Conservation (phyloP, 495 filamentous ascomycete species). For the Neurospora sp. region DNA sequence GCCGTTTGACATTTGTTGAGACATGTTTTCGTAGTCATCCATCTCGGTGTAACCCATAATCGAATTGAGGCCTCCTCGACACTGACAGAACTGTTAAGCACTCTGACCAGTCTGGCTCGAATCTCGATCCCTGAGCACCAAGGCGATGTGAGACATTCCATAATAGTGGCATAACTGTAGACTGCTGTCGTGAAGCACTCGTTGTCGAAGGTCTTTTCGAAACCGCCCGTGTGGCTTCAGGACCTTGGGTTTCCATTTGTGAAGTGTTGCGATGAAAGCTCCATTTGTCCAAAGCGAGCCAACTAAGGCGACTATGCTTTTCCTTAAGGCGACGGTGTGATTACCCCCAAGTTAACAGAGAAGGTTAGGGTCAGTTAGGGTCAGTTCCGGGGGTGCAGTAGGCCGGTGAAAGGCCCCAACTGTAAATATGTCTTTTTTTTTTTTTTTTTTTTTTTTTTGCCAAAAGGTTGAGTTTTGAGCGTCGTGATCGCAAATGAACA, state of each 20-base stretch:
- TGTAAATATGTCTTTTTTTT: too few relatives aligned
- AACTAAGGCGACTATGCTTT: too few relatives aligned
- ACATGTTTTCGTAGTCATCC: not conserved
- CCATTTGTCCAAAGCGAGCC: too few relatives aligned
- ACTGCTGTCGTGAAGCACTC: not conserved
- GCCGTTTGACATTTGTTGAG: not conserved
- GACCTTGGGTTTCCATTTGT: not conserved
- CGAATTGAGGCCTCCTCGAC: not conserved
- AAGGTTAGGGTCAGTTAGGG: too few relatives aligned
- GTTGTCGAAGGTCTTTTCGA: conserved; percentile 4
- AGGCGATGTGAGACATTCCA: not conserved
- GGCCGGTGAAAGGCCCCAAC: too few relatives aligned
- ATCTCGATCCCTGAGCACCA: not conserved
- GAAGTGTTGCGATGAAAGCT: too few relatives aligned
- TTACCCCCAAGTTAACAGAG: too few relatives aligned
- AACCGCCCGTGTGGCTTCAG: conserved; percentile 3
- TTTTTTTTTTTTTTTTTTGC: too few relatives aligned
- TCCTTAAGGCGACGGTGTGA: too few relatives aligned
- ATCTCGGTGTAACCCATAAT: not conserved
- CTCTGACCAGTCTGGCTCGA: not conserved
- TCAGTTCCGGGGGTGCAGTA: too few relatives aligned
- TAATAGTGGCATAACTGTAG: not conserved
- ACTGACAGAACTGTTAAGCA: not conserved
- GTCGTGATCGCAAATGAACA: too few relatives aligned
- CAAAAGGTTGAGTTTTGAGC: too few relatives aligned